phyloP scores from a whole-genome alignment of 768 basidiomycete species.

The Trametes elegans region DNA sequence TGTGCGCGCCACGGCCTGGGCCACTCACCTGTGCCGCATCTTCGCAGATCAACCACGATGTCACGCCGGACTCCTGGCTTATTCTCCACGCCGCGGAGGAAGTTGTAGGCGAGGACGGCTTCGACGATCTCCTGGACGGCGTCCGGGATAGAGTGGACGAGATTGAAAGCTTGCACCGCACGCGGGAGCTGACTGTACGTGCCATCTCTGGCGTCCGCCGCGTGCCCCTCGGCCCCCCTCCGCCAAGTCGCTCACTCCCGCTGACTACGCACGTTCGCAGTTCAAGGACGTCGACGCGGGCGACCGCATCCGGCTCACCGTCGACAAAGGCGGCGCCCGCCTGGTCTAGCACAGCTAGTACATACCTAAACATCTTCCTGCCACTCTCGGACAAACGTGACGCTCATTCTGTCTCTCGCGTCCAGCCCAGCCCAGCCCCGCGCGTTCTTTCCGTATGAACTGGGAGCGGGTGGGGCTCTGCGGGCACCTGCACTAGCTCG shows the following conservation, averaged over 20 bases:
- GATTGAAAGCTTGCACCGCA: slow-evolving; percentile 83
- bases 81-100: slow-evolving; percentile 70
- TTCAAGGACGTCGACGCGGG: slow-evolving; percentile 42
- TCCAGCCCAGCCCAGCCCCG: background rate
- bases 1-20: background rate
- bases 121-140: slow-evolving; percentile 71
- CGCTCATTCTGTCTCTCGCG: slow-evolving; percentile 1
- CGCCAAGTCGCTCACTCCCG: background rate
- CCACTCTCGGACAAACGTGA: slow-evolving; percentile 1
- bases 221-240: background rate
- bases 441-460: background rate
- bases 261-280: slow-evolving; percentile 23
- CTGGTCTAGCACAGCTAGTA: slow-evolving; percentile 32
- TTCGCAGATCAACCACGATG: slow-evolving; percentile 63
- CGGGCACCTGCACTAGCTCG: no score
- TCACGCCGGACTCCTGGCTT: slow-evolving; percentile 78
- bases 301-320: slow-evolving; percentile 44
- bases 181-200: slow-evolving; percentile 71
- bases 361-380: no score
- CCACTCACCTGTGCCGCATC: slow-evolving; percentile 7
- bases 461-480: background rate
- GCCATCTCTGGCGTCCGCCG: background rate
- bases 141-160: slow-evolving; percentile 80
- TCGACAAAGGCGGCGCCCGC: slow-evolving; percentile 54
- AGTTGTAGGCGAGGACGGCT: slow-evolving; percentile 71